phyloP scores from a whole-genome alignment of 345 rosid genomes.

The Brassica nigra region DNA sequence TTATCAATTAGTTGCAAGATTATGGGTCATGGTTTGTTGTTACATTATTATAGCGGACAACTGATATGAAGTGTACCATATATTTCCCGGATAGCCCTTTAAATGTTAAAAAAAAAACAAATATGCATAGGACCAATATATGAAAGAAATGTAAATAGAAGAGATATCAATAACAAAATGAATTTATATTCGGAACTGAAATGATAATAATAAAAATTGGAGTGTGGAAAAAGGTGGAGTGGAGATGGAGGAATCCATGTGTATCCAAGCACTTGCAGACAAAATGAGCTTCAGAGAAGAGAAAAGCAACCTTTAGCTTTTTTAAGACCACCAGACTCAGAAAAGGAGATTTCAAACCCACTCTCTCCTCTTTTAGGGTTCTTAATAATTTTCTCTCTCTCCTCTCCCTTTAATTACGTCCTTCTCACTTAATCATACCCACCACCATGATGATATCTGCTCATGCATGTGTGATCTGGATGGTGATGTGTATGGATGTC shows the following conservation, averaged over 20 bases:
- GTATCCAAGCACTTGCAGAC: slow-evolving; percentile 71
- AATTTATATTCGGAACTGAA: slow-evolving; percentile 12
- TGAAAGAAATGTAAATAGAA: neutral
- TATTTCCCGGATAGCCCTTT: slow-evolving; percentile 24
- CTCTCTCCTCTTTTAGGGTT: slow-evolving; percentile 48
- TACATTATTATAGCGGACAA: slow-evolving; percentile 27
- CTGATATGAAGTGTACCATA: slow-evolving; percentile 22
- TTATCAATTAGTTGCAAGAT: slow-evolving; percentile 27
- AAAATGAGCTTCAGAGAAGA: slow-evolving; percentile 68
- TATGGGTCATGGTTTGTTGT: slow-evolving; percentile 32
- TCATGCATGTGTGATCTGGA: slow-evolving; percentile 30
- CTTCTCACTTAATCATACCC: slow-evolving; percentile 33
- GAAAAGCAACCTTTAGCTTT: slow-evolving; percentile 72
- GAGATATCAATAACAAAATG: slow-evolving; percentile 28
- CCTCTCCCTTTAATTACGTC: slow-evolving; percentile 27
- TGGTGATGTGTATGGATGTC: slow-evolving; percentile 41
- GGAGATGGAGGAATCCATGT: slow-evolving; percentile 62
- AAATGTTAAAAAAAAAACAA: neutral
- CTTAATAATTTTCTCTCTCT: slow-evolving; percentile 30
- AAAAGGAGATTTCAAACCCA: slow-evolving; percentile 69
- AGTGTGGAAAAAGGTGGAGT: slow-evolving; percentile 33
- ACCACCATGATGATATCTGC: slow-evolving; percentile 22
- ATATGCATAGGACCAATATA: neutral
- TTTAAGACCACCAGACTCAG: slow-evolving; percentile 58
- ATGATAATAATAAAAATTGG: slow-evolving; percentile 33